phyloP scores from a whole-genome alignment of 768 basidiomycete species.

The Suillus clintonianus region DNA sequence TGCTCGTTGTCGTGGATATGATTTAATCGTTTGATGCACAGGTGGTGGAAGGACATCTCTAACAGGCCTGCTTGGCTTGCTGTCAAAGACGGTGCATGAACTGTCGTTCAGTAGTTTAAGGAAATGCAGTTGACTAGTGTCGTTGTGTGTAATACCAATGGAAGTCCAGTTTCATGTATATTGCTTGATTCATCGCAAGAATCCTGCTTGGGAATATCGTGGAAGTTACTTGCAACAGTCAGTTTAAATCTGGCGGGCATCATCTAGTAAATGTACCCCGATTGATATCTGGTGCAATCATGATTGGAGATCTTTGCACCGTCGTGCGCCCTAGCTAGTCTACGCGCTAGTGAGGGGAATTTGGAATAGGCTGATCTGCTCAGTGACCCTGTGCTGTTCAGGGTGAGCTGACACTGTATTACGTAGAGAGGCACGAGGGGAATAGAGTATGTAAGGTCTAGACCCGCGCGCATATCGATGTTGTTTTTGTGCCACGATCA shows the following conservation, averaged over 20 bases:
- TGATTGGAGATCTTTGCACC: not conserved
- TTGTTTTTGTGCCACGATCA: not conserved
- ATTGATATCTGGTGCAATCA: too few relatives aligned
- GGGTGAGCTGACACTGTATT: not conserved
- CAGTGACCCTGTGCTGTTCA: too few relatives aligned
- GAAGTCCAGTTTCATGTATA: not conserved
- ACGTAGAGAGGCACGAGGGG: not conserved
- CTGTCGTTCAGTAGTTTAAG: not conserved
- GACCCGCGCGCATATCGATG: not conserved
- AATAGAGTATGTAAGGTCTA: not conserved
- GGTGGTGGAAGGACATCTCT: constrained; percentile 56
- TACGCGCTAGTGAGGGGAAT: not conserved
- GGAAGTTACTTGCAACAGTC: too few relatives aligned
- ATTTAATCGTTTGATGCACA: constrained; percentile 12
- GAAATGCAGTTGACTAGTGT: not conserved
- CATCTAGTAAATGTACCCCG: too few relatives aligned
- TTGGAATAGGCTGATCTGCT: too few relatives aligned
- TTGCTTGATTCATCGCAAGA: not conserved
- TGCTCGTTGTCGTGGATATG: not conserved
- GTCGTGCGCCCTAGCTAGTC: not conserved
- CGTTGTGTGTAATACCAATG: not conserved
- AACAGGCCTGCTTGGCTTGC: constrained; percentile 48
- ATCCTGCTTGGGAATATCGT: too few relatives aligned
- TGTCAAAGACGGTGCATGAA: constrained; percentile 39
- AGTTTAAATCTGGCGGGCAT: too few relatives aligned